These are phyloP conservation scores for Alternaria postmessia DNA, from an alignment of 2,329 filamentous ascomycete genomes.

Conservation along the genomic window DNA sequence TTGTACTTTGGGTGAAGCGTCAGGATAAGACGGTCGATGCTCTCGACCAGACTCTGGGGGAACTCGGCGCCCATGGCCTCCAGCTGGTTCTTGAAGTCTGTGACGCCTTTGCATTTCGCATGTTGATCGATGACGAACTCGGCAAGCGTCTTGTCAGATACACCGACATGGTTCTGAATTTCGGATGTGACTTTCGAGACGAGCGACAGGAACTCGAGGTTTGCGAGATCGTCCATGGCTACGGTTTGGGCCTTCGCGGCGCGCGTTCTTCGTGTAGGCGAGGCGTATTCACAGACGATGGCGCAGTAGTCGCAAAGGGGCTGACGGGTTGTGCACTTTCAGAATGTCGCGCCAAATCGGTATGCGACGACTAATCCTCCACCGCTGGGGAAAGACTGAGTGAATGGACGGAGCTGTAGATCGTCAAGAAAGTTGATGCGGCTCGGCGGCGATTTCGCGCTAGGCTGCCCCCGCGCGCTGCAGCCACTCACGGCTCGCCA, in stretches of 20 bases:
- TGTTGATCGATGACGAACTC: constrained; percentile 96
- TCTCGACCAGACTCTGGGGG: constrained; percentile 85
- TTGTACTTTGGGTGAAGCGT: constrained; percentile 94
- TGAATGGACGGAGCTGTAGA: constrained; percentile 2
- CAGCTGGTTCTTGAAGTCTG: constrained; percentile 79
- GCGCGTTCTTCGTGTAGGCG: constrained; percentile 10
- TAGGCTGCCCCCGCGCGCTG: constrained; percentile 24
- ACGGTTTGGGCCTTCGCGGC: constrained; percentile 9
- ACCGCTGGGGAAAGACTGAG: neutral
- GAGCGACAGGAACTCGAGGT: constrained; percentile 90
- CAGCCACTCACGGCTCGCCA: constrained; percentile 30
- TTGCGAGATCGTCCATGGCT: constrained; percentile 86
- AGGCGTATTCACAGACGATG: neutral
- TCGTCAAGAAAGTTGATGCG: constrained; percentile 21
- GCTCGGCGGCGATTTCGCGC: constrained; percentile 24
- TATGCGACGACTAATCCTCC: neutral
- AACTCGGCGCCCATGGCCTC: constrained; percentile 82
- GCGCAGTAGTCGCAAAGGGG: neutral
- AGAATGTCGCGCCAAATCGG: neutral
- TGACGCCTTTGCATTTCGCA: constrained; percentile 72
- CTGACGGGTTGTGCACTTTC: neutral
- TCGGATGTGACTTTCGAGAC: constrained; percentile 95
- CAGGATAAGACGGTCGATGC: constrained; percentile 85
- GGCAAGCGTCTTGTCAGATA: constrained; percentile 92
- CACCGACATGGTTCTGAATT: constrained; percentile 89